phyloP scores from a whole-genome alignment of 169 alveolate genomes.

The Plasmodium coatneyi region DNA sequence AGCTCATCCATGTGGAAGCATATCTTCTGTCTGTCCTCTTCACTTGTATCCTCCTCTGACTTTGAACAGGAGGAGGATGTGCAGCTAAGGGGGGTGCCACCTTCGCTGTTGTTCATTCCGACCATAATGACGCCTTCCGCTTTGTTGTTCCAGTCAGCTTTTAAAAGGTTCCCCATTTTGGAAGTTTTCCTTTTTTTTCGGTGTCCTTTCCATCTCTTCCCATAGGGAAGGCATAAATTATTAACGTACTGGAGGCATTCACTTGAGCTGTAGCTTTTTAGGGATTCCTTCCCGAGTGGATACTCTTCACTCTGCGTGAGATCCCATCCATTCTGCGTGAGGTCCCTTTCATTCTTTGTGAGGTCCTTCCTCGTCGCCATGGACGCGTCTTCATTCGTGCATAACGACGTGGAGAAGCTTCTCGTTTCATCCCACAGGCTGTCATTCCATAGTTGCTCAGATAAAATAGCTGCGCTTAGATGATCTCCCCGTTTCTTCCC shows the following conservation, averaged over 20 bases:
- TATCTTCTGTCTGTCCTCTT: neutral
- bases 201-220: neutral
- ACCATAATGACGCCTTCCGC: neutral
- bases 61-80: neutral
- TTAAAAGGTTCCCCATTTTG: neutral
- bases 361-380: neutral
- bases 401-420: neutral
- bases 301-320: neutral
- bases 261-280: conserved; percentile 24
- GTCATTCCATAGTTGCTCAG: neutral
- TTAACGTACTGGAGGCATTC: conserved; percentile 12
- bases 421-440: neutral
- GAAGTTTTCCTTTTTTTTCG: neutral
- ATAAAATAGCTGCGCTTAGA: neutral
- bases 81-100: neutral
- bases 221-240: neutral
- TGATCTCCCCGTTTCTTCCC: neutral
- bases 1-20: conserved; percentile 28
- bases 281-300: neutral
- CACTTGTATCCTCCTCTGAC: neutral
- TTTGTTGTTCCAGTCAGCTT: neutral
- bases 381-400: neutral
- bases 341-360: too few relatives aligned
- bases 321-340: neutral
- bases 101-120: neutral